phyloP scores from a whole-genome alignment of 2,329 filamentous ascomycete species.

The Claviceps paspali region DNA sequence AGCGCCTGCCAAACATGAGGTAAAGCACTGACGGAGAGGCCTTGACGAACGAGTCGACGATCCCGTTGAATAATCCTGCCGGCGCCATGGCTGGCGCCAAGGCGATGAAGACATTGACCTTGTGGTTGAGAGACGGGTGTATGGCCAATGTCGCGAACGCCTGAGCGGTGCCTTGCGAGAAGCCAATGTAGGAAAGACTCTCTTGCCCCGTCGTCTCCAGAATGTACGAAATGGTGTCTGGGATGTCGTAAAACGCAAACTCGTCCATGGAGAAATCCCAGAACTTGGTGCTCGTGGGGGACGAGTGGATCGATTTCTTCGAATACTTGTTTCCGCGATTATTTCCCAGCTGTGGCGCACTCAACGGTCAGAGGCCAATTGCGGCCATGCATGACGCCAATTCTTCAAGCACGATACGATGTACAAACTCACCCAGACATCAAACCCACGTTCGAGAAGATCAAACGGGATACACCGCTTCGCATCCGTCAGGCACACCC shows the following conservation, averaged over 20 bases:
- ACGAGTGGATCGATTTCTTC: slow-evolving; percentile 71
- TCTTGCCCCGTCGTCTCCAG: slow-evolving; percentile 67
- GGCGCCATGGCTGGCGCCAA: slow-evolving; percentile 94
- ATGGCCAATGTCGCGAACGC: slow-evolving; percentile 89
- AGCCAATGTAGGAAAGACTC: slow-evolving; percentile 89
- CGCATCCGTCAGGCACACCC: slow-evolving; percentile 82
- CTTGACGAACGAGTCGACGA: slow-evolving; percentile 87
- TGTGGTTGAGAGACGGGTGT: slow-evolving; percentile 79
- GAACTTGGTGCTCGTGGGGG: slow-evolving; percentile 63
- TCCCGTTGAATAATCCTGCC: slow-evolving; percentile 72
- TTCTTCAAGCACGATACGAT: too few relatives aligned
- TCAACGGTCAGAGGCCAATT: background rate
- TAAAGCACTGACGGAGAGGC: slow-evolving; percentile 86
- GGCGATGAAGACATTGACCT: slow-evolving; percentile 91
- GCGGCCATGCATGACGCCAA: too few relatives aligned
- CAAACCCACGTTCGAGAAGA: slow-evolving; percentile 79
- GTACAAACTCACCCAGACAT: slow-evolving; percentile 79
- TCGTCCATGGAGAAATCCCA: slow-evolving; percentile 99
- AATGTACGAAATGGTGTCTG: slow-evolving; percentile 85
- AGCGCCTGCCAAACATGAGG: slow-evolving; percentile 79
- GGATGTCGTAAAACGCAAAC: slow-evolving; percentile 95
- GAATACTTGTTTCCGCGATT: slow-evolving; percentile 99
- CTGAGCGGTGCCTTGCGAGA: slow-evolving; percentile 93
- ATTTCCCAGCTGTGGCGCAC: slow-evolving; percentile 56
- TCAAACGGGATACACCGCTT: slow-evolving; percentile 78